Percentiles rank a stretch among this genome's conserved stretches.
phyloP scores from a whole-genome alignment of 768 basidiomycete genomes.

The Fistulinella prunicolor region DNA sequence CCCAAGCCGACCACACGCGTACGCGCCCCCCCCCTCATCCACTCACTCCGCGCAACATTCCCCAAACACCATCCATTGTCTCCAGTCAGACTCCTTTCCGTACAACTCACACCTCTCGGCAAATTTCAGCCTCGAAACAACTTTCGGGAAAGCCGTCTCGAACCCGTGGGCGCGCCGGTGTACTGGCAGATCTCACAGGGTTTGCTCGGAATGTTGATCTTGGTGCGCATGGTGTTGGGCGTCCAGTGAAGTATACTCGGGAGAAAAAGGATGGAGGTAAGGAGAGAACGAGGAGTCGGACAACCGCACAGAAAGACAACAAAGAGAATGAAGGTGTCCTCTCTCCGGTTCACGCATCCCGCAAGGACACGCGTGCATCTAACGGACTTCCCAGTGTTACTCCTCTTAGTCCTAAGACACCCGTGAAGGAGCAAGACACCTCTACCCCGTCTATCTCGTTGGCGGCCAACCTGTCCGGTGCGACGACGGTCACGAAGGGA shows the following conservation, averaged over 20 bases:
- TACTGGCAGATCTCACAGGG: conserved; percentile 41
- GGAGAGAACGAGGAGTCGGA: conserved; percentile 20
- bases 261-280: conserved; percentile 31
- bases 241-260: conserved; percentile 5
- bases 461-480: conserved; percentile 16
- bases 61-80: conserved; percentile 15
- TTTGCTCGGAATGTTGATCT: conserved; percentile 33
- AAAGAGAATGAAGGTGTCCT: conserved; percentile 27
- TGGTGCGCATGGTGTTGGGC: conserved; percentile 28
- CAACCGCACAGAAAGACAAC: conserved; percentile 21
- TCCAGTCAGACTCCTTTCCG: conserved; percentile 18
- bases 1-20: conserved; percentile 14
- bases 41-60: not conserved
- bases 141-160: conserved; percentile 30
- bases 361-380: conserved; percentile 8
- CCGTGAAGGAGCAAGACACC: conserved; percentile 12
- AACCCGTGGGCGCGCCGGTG: conserved; percentile 27
- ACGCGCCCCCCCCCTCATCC: not conserved
- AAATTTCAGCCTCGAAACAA: conserved; percentile 13
- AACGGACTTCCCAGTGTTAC: not conserved
- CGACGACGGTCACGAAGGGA: conserved; percentile 21
- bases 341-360: conserved; percentile 1
- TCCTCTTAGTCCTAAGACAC: conserved; percentile 16
- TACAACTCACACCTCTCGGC: conserved; percentile 18
- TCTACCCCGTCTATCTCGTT: conserved; percentile 11